Conservation (phyloP, 352 stramenopile genomes). For the Pythium phragmitis region DNA sequence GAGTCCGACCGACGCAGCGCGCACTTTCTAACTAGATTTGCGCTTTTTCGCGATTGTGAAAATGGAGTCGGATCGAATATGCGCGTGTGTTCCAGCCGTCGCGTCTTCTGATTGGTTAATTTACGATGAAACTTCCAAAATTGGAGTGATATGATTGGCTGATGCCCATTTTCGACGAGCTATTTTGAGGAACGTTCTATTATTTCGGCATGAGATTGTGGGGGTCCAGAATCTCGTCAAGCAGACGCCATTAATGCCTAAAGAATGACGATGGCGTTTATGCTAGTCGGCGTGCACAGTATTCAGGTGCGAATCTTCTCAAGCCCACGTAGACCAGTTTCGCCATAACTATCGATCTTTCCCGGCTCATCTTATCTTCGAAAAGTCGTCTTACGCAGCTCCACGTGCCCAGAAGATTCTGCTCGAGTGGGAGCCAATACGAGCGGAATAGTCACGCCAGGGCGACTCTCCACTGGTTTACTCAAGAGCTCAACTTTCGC, state of each 20-base stretch:
- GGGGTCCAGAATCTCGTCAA: background rate
- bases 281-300: background rate
- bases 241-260: background rate
- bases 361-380: background rate
- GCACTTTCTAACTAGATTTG: constrained; percentile 12
- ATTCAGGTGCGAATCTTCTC: constrained; percentile 5
- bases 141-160: constrained; percentile 30
- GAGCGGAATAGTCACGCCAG: background rate
- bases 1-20: constrained; percentile 5
- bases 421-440: background rate
- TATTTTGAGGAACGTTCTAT: constrained; percentile 17
- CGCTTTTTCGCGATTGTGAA: constrained; percentile 20
- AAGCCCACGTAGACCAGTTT: no score
- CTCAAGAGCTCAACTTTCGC: background rate
- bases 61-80: constrained; percentile 16
- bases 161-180: constrained; percentile 10
- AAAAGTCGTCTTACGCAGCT: background rate
- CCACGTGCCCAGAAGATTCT: background rate
- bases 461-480: background rate
- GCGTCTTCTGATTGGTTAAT: constrained; percentile 25
- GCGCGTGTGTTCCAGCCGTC: constrained; percentile 26
- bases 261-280: background rate
- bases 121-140: constrained; percentile 20
- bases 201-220: constrained; percentile 9
- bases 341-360: background rate